Base-by-base conservation (phyloP, 495 filamentous ascomycete species). In the Niebla homalea region DNA sequence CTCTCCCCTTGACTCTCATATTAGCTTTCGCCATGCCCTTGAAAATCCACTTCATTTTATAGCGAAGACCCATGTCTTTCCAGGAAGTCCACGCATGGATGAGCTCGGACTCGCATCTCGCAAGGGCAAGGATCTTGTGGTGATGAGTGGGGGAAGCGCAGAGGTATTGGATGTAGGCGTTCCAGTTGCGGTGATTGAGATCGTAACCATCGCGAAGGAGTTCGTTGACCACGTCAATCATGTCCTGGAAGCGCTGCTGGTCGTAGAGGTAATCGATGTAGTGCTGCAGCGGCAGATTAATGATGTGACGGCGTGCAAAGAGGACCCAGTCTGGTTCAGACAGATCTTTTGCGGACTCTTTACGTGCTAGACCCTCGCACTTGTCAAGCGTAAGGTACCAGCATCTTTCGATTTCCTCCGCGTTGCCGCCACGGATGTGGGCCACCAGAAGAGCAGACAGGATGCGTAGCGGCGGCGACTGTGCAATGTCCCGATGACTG, bases 31-130 rank as follows among this genome's bases (percentile, higher is more conserved):
- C 38, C 20, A 55, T 56, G 22, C 62, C 60, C 35, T 60, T 35
- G 38, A 49, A 65, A 59, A 18, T 59, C 49, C 12, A 44, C 43
- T 21, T 67, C 63, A 20, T 64, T 56, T 39, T 53, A 57, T 3
- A 56, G 38, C 8, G 59, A 3, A 43, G 48, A 8, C 51, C 40
- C 14, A 60, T 21, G 12, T 7, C 11, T 23, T 46, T 49, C 88
- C 88, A 94, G 19, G 84, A 84, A 3, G 71, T 71, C 74, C 85
- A 93, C 39, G 75, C 68, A 5, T 75, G 76, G 76, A 90, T 88
- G 49, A 94, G 78, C 29, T 78, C 72, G 12, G 66, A 53, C 64
- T 94, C 88, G 65, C 83, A 88, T 19, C 78, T 55, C 26, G 58
- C 46, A 60, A 92, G 92, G 36, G 87, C 85, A 21, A 67, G 57